Evolutionary conservation across 2,329 filamentous ascomycete species (phyloP), one percentile per base, ranked within the genome.

Genomic region (Aspergillus sp.): DNA sequence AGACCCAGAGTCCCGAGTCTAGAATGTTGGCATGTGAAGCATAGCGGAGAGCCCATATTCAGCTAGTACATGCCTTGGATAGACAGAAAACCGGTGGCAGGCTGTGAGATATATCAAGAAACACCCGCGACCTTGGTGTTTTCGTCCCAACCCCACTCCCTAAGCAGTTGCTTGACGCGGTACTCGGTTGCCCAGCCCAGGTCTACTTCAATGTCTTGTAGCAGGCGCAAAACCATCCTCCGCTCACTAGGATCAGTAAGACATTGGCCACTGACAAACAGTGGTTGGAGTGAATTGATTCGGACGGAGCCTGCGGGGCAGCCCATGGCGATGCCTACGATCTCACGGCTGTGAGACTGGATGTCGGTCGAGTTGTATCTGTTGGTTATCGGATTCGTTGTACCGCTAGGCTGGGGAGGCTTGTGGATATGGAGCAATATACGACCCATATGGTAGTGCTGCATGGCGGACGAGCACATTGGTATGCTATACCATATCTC

Each of bases 401-500:
- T 76, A 56, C 79, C 78, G 1, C 83, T 74, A 6, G 74, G 70
- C 46, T 75, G 71, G 41, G 73, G 70, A 1, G 76, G 76, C 56
- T 77, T 77, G 59, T 78, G 77, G 60, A 76, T 72, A 30, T 77
- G 70, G 13, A 78, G 67, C 33, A 78, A 61, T 22, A 77, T 75
- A 24, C 74, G 73, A 9, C 74, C 75, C 70, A 78, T 76, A 57
- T 78, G 75, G 56, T 77, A 78, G 61, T 78, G 76, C 59, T 78
- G 76, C 70, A 78, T 88, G 1, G 85, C 84, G 2, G 85, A 85
- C 0, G 83, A 85, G 70, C 85, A 89, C 78, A 88, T 85, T 0
- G 86, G 82, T 0, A 87, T 79, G 57, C 83, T 84, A 68, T 86
- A 87, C 85, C 86, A 89, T 12, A 86, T 79, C 66, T 87, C 83